These are phyloP conservation scores for Tulasnella calospora DNA, from an alignment of 768 basidiomycete genomes.

Conservation along the genomic window DNA sequence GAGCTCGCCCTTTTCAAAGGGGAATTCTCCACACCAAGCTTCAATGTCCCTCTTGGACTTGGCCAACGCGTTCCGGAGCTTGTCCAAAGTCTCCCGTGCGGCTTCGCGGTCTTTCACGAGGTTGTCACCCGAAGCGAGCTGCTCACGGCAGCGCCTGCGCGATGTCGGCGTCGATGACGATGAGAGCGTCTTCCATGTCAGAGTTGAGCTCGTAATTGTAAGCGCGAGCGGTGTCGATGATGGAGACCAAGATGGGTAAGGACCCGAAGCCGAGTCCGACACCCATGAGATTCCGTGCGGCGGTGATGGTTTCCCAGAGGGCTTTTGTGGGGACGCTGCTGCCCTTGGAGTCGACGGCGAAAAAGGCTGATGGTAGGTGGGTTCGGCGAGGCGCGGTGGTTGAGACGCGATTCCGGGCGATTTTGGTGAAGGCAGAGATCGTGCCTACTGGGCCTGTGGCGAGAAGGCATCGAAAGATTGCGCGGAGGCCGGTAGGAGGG, in stretches of 20 bases:
- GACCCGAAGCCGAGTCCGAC: conserved; percentile 66
- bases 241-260: conserved; percentile 51
- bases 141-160: conserved; percentile 79
- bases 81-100: conserved; percentile 50
- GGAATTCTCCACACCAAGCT: conserved; percentile 67
- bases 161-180: conserved; percentile 69
- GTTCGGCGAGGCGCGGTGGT: no score
- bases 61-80: conserved; percentile 51
- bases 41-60: conserved; percentile 54
- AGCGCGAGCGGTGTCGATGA: conserved; percentile 58
- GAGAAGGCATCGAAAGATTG: conserved; percentile 63
- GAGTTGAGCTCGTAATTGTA: conserved; percentile 58
- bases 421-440: no score
- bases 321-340: no score
- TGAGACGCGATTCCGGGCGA: no score
- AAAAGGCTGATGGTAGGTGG: no score
- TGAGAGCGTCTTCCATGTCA: conserved; percentile 53
- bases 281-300: conserved; percentile 66
- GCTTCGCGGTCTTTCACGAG: conserved; percentile 17
- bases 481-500: conserved; percentile 54
- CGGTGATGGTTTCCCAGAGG: no score
- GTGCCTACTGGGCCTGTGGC: conserved; percentile 62
- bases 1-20: conserved; percentile 56
- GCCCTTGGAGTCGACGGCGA: no score
- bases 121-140: conserved; percentile 45